Evolutionary conservation across 345 rosid genomes (phyloP).

Genomic region (Luvunga scandens): DNA sequence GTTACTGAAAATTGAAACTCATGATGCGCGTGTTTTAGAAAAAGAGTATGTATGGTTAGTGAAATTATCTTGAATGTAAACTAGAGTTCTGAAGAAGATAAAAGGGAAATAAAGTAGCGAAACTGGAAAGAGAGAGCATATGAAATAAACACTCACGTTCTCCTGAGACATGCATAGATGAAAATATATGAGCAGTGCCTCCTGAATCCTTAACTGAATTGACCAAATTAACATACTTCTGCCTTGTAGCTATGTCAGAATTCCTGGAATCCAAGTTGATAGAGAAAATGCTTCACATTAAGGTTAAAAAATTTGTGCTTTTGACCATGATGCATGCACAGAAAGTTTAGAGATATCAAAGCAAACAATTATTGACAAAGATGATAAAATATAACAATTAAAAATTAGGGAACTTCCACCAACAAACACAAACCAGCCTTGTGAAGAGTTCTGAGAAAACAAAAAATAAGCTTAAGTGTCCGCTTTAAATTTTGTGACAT

Average conservation of each 20-base stretch:
- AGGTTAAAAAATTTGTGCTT: no score
- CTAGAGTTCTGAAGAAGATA: neutral
- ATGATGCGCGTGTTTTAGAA: neutral
- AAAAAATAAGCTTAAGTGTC: no score
- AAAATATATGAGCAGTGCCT: slow-evolving; percentile 75
- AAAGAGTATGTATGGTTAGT: neutral
- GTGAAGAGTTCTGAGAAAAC: neutral
- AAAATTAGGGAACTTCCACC: neutral
- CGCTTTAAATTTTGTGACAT: no score
- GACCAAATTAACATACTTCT: slow-evolving; percentile 69
- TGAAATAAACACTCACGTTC: slow-evolving; percentile 59
- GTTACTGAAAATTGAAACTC: neutral
- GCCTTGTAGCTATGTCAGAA: slow-evolving; percentile 59
- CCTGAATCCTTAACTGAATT: slow-evolving; percentile 75
- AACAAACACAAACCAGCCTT: neutral
- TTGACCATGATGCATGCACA: neutral
- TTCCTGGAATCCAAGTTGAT: slow-evolving; percentile 46
- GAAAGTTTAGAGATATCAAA: neutral
- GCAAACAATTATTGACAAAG: neutral
- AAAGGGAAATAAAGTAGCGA: neutral
- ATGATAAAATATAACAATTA: neutral
- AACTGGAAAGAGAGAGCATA: neutral
- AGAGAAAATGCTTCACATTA: no score
- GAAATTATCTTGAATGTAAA: neutral
- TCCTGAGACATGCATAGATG: slow-evolving; percentile 93